phyloP scores from a whole-genome alignment of 2,329 filamentous ascomycete species.

The Aureobasidium sp. region DNA sequence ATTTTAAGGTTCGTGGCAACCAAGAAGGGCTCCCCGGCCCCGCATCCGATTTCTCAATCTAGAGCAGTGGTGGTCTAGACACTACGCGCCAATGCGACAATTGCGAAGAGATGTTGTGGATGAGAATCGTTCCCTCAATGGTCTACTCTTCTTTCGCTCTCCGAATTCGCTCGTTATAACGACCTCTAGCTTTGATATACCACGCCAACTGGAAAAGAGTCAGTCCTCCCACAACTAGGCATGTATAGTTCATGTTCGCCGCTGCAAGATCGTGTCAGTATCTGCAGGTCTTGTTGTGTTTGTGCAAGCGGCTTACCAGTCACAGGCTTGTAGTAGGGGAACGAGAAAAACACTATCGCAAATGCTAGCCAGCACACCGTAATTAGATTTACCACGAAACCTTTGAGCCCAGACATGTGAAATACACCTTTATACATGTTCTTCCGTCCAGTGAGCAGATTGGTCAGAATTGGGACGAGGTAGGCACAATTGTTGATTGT shows the following conservation, averaged over 20 bases:
- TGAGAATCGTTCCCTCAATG: not conserved
- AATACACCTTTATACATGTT: conserved; percentile 14
- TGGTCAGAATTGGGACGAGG: conserved; percentile 5
- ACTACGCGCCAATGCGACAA: too few relatives aligned
- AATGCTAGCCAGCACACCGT: conserved; percentile 24
- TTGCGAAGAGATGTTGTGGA: too few relatives aligned
- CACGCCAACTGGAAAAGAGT: conserved; percentile 34
- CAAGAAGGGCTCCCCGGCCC: too few relatives aligned
- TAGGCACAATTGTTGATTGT: conserved; percentile 12
- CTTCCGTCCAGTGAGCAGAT: not conserved
- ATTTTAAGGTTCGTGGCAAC: too few relatives aligned
- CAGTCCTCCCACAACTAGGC: conserved; percentile 40
- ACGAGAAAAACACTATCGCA: conserved; percentile 41
- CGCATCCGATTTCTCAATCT: too few relatives aligned
- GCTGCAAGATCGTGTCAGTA: not conserved
- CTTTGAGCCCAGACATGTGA: not conserved
- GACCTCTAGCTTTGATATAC: conserved; percentile 39
- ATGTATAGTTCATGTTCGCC: conserved; percentile 45
- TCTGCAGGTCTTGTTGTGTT: not conserved
- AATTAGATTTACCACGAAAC: not conserved
- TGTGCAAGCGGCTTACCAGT: conserved; percentile 10
- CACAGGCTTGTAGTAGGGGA: conserved; percentile 38
- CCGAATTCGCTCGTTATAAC: conserved; percentile 35
- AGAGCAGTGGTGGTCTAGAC: too few relatives aligned
- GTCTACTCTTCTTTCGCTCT: conserved; percentile 21